Evolutionary conservation across 768 basidiomycete species (phyloP), one percentile per base, ranked within the genome.

Genomic region (Pleurotus cornucopiae): DNA sequence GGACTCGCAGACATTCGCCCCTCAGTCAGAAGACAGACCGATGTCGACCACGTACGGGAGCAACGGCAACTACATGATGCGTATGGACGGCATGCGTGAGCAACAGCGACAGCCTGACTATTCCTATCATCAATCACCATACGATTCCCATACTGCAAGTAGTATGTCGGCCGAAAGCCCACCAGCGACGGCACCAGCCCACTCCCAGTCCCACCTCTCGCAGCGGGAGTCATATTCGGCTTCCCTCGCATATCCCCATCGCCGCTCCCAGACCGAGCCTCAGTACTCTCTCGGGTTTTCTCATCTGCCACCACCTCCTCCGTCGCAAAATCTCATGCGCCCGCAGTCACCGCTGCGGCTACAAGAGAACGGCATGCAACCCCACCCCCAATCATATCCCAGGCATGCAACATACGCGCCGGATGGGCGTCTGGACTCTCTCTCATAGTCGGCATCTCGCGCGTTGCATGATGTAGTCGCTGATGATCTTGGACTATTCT

Each of bases 221-320:
- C 68, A 76, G 34, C 74, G 75, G 5, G 77, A 81, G 53, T 18
- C 37, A 6, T 37, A 23, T 46, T 46, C 54, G 12, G 18, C 54
- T 14, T 21, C 43, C 68, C 74, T 6, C 64, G 78, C 41, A 61
- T 79, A 56, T 69, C 75, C 76, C 40, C 82, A 81, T 60, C 76
- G 84, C 58, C 78, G 85, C 49, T 75, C 83, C 39, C 71, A 80
- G 49, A 82, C 81, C 26, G 85, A 85, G 46, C 76, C 83, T 20
- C 81, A 81, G 60, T 71, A 70, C 55, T 70, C 79, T 38, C 69
- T 78, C 49, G 73, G 72, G 26, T 77, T 78, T 57, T 70, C 72
- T 47, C 81, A 79, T 65, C 76, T 79, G 56, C 73, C 77, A 11
- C 75, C 76, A 58, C 75, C 78, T 23, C 61, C 71, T 11, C 76